Evolutionary conservation across 306 rosid genomes (phyloP).

Genomic region (Vigna unguiculata): DNA sequence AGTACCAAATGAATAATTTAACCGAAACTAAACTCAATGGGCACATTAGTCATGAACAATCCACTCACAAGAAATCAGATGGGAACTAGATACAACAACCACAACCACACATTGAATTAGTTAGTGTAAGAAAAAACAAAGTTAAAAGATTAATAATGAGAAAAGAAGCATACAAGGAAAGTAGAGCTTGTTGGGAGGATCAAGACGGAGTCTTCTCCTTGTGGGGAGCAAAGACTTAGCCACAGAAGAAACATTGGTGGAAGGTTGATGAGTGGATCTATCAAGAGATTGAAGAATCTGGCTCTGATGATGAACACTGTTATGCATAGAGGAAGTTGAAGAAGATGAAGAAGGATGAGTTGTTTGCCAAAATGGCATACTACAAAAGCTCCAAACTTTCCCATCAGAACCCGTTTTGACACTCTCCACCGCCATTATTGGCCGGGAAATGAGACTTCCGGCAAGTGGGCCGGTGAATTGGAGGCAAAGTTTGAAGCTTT

Average conservation of each 20-base stretch:
- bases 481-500: slow-evolving; percentile 39
- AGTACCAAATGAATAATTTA: not conserved
- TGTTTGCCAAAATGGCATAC: slow-evolving; percentile 84
- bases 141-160: not conserved
- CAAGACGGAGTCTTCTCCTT: slow-evolving; percentile 76
- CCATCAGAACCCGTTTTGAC: slow-evolving; percentile 67
- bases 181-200: slow-evolving; percentile 86
- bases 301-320: slow-evolving; percentile 51
- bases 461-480: slow-evolving; percentile 43
- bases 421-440: slow-evolving; percentile 66
- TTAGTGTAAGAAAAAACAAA: slow-evolving; percentile 19
- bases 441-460: slow-evolving; percentile 41
- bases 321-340: slow-evolving; percentile 50
- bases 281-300: slow-evolving; percentile 65
- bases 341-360: slow-evolving; percentile 60
- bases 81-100: slow-evolving; percentile 22
- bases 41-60: slow-evolving; percentile 28
- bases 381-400: slow-evolving; percentile 74
- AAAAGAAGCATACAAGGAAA: slow-evolving; percentile 78
- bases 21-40: not conserved
- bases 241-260: slow-evolving; percentile 65
- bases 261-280: slow-evolving; percentile 52
- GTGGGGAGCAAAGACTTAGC: slow-evolving; percentile 81
- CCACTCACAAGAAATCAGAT: slow-evolving; percentile 37
- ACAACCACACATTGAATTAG: slow-evolving; percentile 33